phyloP scores from a whole-genome alignment of 1,284 basidiomycete species.

The Earliella scabrosa region DNA sequence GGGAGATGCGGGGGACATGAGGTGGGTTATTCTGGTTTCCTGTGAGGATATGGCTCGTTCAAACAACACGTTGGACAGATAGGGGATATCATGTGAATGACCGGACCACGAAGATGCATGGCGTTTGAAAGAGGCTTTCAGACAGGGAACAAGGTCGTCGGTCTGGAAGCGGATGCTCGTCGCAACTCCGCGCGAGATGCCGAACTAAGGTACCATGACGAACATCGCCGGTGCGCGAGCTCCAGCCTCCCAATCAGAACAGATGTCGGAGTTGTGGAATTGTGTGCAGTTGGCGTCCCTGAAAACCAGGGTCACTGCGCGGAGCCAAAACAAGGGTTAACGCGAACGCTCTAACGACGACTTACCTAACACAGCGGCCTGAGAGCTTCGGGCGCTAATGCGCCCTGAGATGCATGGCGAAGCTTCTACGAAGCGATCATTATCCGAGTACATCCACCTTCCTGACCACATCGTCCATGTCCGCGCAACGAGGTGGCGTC shows the following conservation, averaged over 20 bases:
- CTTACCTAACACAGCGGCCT: neutral
- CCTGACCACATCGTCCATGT: too few species aligned
- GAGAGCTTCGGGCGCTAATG: neutral
- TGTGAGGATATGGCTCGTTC: neutral
- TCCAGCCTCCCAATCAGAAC: neutral
- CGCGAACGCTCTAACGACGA: constrained; percentile 1
- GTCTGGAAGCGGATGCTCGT: neutral
- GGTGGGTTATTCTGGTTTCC: neutral
- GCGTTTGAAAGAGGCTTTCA: constrained; percentile 12
- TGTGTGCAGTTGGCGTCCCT: neutral
- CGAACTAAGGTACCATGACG: neutral
- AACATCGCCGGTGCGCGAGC: neutral
- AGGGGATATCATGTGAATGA: constrained; percentile 6
- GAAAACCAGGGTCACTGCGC: neutral
- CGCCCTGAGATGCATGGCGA: too few species aligned
- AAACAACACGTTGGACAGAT: neutral
- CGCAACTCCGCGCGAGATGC: neutral
- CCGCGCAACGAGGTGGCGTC: too few species aligned
- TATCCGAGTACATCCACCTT: too few species aligned
- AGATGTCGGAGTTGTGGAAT: neutral
- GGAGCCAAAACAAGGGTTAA: neutral
- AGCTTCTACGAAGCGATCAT: too few species aligned
- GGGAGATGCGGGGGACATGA: neutral
- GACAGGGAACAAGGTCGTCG: constrained; percentile 9
- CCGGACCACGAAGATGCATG: neutral